These are phyloP conservation scores for Mycena kentingensis DNA, from an alignment of 768 basidiomycete genomes.

Conservation along the genomic window DNA sequence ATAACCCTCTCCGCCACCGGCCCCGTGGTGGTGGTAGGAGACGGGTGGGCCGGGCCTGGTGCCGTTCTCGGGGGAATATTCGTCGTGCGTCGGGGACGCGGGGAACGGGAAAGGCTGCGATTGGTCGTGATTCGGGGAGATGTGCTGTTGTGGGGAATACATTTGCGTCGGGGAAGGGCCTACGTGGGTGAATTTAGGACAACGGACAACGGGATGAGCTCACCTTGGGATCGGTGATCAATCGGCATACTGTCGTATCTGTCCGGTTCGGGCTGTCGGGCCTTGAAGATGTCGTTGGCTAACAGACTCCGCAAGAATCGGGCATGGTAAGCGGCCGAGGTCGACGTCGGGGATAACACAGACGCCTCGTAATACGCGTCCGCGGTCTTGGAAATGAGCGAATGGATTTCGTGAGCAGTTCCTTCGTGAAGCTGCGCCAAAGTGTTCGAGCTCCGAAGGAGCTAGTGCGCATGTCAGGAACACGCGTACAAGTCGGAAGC, in stretches of 20 bases:
- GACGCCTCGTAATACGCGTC: slow-evolving; percentile 80
- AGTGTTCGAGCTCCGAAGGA: slow-evolving; percentile 66
- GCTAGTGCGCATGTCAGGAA: slow-evolving; percentile 33
- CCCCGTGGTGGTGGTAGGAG: no score
- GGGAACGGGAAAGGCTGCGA: slow-evolving; percentile 41
- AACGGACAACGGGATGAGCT: slow-evolving; percentile 14
- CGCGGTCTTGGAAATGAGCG: slow-evolving; percentile 66
- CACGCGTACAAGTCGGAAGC: background rate
- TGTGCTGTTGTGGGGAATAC: slow-evolving; percentile 29
- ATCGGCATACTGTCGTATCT: slow-evolving; percentile 45
- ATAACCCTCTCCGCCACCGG: slow-evolving; percentile 35
- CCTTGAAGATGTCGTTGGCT: slow-evolving; percentile 59
- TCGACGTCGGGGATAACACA: slow-evolving; percentile 57
- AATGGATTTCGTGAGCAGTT: slow-evolving; percentile 65
- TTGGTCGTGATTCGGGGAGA: slow-evolving; percentile 36
- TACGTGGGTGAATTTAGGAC: slow-evolving; percentile 5
- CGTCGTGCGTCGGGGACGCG: slow-evolving; percentile 35
- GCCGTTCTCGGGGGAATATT: slow-evolving; percentile 12
- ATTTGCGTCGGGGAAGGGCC: slow-evolving; percentile 12
- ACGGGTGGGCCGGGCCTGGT: slow-evolving; percentile 12
- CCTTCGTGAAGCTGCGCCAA: slow-evolving; percentile 59
- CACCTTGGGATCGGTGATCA: slow-evolving; percentile 60
- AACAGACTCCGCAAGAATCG: slow-evolving; percentile 77
- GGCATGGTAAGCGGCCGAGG: slow-evolving; percentile 73
- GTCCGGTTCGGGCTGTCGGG: slow-evolving; percentile 46